Base-by-base conservation (phyloP, 148 eudicot species). In the Cornus kousa region DNA sequence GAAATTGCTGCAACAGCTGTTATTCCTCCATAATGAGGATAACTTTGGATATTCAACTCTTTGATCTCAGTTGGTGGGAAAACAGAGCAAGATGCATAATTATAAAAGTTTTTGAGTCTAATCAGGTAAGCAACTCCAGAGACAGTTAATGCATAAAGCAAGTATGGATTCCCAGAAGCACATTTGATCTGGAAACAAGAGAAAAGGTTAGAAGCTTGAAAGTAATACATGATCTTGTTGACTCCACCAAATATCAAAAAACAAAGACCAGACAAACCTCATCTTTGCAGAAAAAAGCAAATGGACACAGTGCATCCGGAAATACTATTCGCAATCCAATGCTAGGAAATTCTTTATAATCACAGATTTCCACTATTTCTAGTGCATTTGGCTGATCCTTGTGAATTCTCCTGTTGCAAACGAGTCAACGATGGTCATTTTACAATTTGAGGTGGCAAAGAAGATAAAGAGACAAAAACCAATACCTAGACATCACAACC, bases 121-220 rank as follows among this genome's bases (percentile, higher is more conserved):
- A 94, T 68, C 71, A 83, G 84, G 77, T 89, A 91, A 71, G 91
- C 98, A 80, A 90, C 85, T 72, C 98, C 98, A 20, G 94, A 86
- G 74, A 88, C 77, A 14, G 95, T 90, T 64, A 96, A 48, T 35
- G 94, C 81, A 70, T 92, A 94, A 78, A 96, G 92, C 84, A 94
- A 71, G 80, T 92, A 91, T 7, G 84, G 83, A 70, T 83, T 83
- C 82, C 87, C 91, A 53, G 88, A 80, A 79, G 87, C 81, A 73
- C 70, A 69, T 71, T 73, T 79, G 64, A 67, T 84, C 99, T 96
- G 92, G 85, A 85, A 76, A 46, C 31, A 46, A 81, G 23, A 32
- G 67, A 65, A 68, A 55, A 39, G 8, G 48, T 9, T 3, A 17
- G 40, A 59, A 74, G 24, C 67, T 50, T 12, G 12, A 86, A 62